A percentile compares a stretch with the other conserved stretches of the same genome.
These are phyloP conservation scores for Tuber calosporum DNA, from an alignment of 495 filamentous ascomycete genomes.

Conservation along the genomic window DNA sequence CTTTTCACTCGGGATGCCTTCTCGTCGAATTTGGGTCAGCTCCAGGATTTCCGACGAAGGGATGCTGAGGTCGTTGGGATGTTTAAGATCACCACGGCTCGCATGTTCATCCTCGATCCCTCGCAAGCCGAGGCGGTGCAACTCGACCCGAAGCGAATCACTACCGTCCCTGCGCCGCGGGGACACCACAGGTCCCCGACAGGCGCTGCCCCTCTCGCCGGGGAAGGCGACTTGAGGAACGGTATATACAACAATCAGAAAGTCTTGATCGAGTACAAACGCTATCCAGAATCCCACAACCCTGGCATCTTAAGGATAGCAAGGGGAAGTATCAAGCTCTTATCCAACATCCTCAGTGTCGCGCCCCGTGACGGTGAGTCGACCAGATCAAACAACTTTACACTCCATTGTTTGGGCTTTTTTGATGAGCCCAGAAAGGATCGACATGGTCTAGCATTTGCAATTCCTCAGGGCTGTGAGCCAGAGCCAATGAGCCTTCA, in stretches of 20 bases:
- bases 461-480: constrained; percentile 7
- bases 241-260: background rate
- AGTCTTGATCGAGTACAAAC: constrained; percentile 14
- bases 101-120: constrained; percentile 10
- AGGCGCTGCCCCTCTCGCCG: background rate
- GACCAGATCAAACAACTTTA: background rate
- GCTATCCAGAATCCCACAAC: background rate
- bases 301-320: background rate
- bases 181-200: background rate
- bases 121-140: background rate
- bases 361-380: background rate
- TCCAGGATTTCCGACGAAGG: constrained; percentile 5
- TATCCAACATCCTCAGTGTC: constrained; percentile 6
- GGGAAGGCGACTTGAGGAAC: background rate
- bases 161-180: background rate
- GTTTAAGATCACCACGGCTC: constrained; percentile 7
- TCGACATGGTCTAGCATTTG: constrained; percentile 15
- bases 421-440: constrained; percentile 14
- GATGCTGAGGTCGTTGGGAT: constrained; percentile 20
- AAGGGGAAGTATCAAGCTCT: constrained; percentile 6
- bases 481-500: constrained; percentile 6
- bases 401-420: constrained; percentile 18
- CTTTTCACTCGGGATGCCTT: background rate
- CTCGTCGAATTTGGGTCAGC: background rate
- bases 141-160: constrained; percentile 7